phyloP scores from a whole-genome alignment of 2,329 filamentous ascomycete genomes.

The Penicillium sp. region DNA sequence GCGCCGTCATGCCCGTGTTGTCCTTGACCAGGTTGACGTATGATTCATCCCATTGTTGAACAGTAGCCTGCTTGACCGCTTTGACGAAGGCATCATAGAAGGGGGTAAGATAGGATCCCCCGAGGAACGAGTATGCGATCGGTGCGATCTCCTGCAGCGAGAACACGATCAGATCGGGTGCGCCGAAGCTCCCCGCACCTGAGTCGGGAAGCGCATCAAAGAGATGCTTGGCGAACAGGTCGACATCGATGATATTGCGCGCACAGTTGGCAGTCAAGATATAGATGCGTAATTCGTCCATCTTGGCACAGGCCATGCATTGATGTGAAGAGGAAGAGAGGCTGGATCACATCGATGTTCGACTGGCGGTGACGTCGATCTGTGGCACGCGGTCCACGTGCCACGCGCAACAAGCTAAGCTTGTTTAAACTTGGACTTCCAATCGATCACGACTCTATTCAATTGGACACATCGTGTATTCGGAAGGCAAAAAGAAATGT shows the following conservation, averaged over 20 bases:
- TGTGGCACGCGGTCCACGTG: constrained; percentile 5
- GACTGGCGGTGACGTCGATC: constrained; percentile 19
- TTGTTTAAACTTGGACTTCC: too few species aligned
- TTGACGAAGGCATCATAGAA: constrained; percentile 71
- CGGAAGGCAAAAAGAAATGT: constrained; percentile 8
- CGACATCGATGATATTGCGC: constrained; percentile 65
- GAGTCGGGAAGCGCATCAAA: constrained; percentile 54
- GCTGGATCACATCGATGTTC: background rate
- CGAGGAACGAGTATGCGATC: constrained; percentile 78
- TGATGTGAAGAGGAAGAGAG: constrained; percentile 1
- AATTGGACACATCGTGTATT: too few species aligned
- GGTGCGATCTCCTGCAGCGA: constrained; percentile 86
- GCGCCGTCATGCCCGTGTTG: constrained; percentile 83
- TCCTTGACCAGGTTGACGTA: constrained; percentile 70
- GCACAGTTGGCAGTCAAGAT: constrained; percentile 89
- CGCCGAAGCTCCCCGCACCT: constrained; percentile 48
- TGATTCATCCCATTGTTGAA: constrained; percentile 44
- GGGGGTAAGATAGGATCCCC: constrained; percentile 70
- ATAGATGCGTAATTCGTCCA: constrained; percentile 64
- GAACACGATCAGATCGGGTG: constrained; percentile 63
- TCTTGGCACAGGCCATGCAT: too few species aligned
- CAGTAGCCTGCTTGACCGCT: constrained; percentile 68
- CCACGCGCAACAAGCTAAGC: background rate
- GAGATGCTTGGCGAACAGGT: constrained; percentile 69
- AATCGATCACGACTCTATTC: background rate